Percentiles rank a stretch among this genome's conserved stretches.
Conservation (phyloP, 139 green algal genomes). For the Choricystis sp. region DNA sequence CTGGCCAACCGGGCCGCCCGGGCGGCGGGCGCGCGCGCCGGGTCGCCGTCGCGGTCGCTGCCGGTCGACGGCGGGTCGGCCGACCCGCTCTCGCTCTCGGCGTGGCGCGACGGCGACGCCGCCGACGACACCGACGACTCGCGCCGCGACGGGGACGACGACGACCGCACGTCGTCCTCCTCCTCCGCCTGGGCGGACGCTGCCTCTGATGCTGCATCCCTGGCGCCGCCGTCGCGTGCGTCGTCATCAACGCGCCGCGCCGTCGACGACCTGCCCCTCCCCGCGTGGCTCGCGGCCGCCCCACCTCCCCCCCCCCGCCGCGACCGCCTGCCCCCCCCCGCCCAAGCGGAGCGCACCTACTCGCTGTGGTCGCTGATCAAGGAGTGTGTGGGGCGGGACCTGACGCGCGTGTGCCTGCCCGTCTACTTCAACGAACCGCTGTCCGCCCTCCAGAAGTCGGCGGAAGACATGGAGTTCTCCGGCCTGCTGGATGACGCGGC, state of each 20-base stretch:
- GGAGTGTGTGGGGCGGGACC: slow-evolving; percentile 59
- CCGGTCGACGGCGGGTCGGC: background rate
- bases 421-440: slow-evolving; percentile 92
- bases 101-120: background rate
- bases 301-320: slow-evolving; percentile 13
- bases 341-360: slow-evolving; percentile 53
- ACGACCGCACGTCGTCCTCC: background rate
- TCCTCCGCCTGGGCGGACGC: background rate
- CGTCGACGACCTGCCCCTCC: background rate
- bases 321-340: slow-evolving; percentile 30
- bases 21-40: background rate
- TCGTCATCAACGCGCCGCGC: background rate
- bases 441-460: slow-evolving; percentile 61
- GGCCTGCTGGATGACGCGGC: slow-evolving; percentile 53
- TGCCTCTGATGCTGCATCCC: too few relatives aligned
- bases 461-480: slow-evolving; percentile 70
- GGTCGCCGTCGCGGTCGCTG: background rate
- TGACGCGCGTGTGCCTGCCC: slow-evolving; percentile 72
- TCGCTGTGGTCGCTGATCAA: slow-evolving; percentile 82
- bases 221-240: too few relatives aligned
- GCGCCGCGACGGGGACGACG: background rate
- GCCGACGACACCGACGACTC: background rate
- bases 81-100: background rate
- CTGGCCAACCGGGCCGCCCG: background rate
- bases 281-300: slow-evolving; percentile 9